phyloP scores from a whole-genome alignment of 495 filamentous ascomycete species.

The Penicillium angulare region DNA sequence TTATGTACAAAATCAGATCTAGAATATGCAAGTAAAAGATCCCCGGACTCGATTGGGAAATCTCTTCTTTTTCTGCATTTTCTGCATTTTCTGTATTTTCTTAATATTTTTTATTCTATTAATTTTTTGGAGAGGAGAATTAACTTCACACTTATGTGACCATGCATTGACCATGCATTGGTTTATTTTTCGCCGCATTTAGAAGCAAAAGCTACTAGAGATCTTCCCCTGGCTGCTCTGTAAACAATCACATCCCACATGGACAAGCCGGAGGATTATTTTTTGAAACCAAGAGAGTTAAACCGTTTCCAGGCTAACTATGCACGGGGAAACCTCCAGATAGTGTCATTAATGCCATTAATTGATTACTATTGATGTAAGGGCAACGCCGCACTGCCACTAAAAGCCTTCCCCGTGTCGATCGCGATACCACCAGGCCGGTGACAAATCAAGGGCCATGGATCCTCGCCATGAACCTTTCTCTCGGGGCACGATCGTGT shows the following conservation, averaged over 20 bases:
- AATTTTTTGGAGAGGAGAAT: background rate
- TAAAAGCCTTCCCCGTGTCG: slow-evolving; percentile 33
- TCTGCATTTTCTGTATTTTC: background rate
- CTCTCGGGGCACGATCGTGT: slow-evolving; percentile 21
- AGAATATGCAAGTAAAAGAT: slow-evolving; percentile 17
- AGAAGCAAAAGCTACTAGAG: too few species aligned
- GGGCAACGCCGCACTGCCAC: slow-evolving; percentile 28
- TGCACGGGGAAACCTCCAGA: slow-evolving; percentile 11
- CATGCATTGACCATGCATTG: too few species aligned
- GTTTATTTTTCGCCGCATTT: too few species aligned
- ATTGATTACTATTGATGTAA: slow-evolving; percentile 42
- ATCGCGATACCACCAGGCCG: slow-evolving; percentile 32
- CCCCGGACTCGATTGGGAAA: background rate
- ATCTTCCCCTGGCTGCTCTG: too few species aligned
- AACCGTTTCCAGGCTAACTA: slow-evolving; percentile 3
- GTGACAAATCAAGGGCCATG: slow-evolving; percentile 42
- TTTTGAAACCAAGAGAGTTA: background rate
- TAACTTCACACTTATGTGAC: background rate
- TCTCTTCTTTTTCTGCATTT: background rate
- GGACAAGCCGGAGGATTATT: slow-evolving; percentile 16
- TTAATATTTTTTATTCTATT: background rate
- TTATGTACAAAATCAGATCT: slow-evolving; percentile 4
- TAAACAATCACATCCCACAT: slow-evolving; percentile 20
- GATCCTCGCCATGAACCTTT: slow-evolving; percentile 21
- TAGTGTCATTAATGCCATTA: slow-evolving; percentile 11